A percentile compares a stretch with the other conserved stretches of the same genome.
Conservation (phyloP, 2,329 filamentous ascomycete species). For the Paradendryphiella salina region DNA sequence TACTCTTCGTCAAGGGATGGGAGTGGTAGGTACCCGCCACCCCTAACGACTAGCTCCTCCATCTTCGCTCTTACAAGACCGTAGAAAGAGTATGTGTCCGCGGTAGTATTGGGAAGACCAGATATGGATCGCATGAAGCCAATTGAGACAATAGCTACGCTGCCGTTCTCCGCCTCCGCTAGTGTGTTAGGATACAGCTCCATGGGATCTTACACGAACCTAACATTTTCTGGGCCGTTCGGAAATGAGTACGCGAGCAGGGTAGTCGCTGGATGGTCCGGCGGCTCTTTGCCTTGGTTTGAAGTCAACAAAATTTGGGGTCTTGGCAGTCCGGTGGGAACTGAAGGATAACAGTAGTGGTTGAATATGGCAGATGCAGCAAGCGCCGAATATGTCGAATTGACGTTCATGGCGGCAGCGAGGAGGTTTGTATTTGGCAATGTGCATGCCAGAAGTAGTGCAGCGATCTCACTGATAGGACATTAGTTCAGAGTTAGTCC, state of each 20-base stretch:
- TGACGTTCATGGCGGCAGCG: conserved; percentile 6
- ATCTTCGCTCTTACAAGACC: conserved; percentile 54
- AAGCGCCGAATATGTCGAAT: conserved; percentile 47
- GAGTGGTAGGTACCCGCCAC: conserved; percentile 53
- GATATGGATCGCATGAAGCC: conserved; percentile 56
- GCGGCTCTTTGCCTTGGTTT: conserved; percentile 45
- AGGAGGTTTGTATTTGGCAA: conserved; percentile 11
- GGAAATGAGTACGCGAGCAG: conserved; percentile 54
- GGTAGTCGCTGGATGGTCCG: conserved; percentile 49
- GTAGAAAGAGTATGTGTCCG: conserved; percentile 46
- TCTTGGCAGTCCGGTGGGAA: conserved; percentile 48
- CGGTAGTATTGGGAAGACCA: conserved; percentile 51
- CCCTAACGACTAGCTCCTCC: conserved; percentile 57
- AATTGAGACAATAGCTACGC: conserved; percentile 53
- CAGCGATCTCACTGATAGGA: conserved; percentile 2
- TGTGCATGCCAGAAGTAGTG: conserved; percentile 8
- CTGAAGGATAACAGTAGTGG: conserved; percentile 46
- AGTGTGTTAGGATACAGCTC: conserved; percentile 53
- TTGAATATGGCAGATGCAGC: conserved; percentile 45
- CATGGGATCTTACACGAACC: conserved; percentile 47
- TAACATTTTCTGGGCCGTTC: conserved; percentile 51
- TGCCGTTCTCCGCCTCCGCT: conserved; percentile 46
- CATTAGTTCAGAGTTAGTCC: neutral
- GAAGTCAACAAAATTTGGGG: conserved; percentile 48
- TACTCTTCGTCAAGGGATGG: conserved; percentile 48